These are phyloP conservation scores for Fragaria ananassa DNA, from an alignment of 306 rosid species.

Conservation along the genomic window DNA sequence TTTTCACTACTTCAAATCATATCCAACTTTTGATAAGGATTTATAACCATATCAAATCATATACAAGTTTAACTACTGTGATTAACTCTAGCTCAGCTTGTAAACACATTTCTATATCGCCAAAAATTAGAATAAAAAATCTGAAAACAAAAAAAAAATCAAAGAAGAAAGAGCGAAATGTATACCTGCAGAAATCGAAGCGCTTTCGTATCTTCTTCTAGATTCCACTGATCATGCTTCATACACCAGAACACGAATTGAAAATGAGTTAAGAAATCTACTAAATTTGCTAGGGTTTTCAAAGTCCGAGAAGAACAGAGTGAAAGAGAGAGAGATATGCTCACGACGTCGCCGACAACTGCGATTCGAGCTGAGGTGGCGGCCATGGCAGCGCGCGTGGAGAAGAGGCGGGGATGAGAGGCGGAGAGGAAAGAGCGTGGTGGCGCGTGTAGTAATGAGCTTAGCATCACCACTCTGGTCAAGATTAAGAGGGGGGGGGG, in stretches of 20 bases:
- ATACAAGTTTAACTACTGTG: not conserved
- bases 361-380: constrained; percentile 54
- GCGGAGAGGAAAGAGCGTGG: constrained; percentile 19
- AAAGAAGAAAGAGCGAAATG: not conserved
- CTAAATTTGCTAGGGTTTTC: not conserved
- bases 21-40: not conserved
- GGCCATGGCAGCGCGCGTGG: constrained; percentile 53
- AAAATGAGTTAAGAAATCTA: not conserved
- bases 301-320: not conserved
- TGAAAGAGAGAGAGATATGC: constrained; percentile 14
- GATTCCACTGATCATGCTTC: constrained; percentile 80
- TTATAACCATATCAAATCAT: not conserved
- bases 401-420: constrained; percentile 10
- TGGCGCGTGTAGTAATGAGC: constrained; percentile 54
- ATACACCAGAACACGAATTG: constrained; percentile 6
- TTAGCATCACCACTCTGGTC: constrained; percentile 29
- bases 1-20: not conserved
- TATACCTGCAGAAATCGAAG: constrained; percentile 61
- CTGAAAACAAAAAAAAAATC: not conserved
- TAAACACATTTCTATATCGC: not conserved
- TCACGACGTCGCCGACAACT: constrained; percentile 79
- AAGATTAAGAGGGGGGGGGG: not conserved
- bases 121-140: not conserved
- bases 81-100: not conserved
- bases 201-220: constrained; percentile 74